These are phyloP conservation scores for Colletotrichum trifolii DNA, from an alignment of 2,329 filamentous ascomycete genomes.

Conservation along the genomic window DNA sequence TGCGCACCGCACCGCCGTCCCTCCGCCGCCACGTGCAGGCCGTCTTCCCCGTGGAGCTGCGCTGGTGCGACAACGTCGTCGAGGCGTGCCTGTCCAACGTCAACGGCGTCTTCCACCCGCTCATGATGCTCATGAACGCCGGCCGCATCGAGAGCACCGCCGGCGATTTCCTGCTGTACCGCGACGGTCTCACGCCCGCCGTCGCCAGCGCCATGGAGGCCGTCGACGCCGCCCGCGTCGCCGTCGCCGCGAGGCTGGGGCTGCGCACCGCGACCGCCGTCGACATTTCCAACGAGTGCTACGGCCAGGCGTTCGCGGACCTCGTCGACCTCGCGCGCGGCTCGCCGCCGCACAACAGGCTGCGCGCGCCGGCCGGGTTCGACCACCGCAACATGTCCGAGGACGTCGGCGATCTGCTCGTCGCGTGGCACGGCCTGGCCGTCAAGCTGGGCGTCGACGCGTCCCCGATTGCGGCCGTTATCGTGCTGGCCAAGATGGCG, in stretches of 20 bases:
- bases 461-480: slow-evolving; percentile 23
- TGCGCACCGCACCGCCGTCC: slow-evolving; percentile 1
- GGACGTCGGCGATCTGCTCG: slow-evolving; percentile 19
- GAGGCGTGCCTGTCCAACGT: slow-evolving; percentile 25
- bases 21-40: slow-evolving; percentile 13
- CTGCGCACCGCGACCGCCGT: slow-evolving; percentile 11
- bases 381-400: slow-evolving; percentile 20
- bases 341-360: slow-evolving; percentile 21
- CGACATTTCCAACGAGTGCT: slow-evolving; percentile 27
- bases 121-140: slow-evolving; percentile 30
- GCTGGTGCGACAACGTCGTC: slow-evolving; percentile 20
- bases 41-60: slow-evolving; percentile 16
- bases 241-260: slow-evolving; percentile 4
- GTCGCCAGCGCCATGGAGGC: slow-evolving; percentile 23
- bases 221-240: slow-evolving; percentile 18
- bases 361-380: slow-evolving; percentile 13
- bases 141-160: slow-evolving; percentile 19
- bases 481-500: slow-evolving; percentile 23
- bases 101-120: slow-evolving; percentile 28
- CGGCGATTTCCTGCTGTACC: slow-evolving; percentile 18
- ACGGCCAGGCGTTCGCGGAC: slow-evolving; percentile 15
- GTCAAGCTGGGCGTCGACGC: slow-evolving; percentile 17
- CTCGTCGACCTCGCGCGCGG: slow-evolving; percentile 18
- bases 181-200: slow-evolving; percentile 15
- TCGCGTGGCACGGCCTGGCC: slow-evolving; percentile 17